phyloP scores from a whole-genome alignment of 768 basidiomycete species.

The Mycena crocata region DNA sequence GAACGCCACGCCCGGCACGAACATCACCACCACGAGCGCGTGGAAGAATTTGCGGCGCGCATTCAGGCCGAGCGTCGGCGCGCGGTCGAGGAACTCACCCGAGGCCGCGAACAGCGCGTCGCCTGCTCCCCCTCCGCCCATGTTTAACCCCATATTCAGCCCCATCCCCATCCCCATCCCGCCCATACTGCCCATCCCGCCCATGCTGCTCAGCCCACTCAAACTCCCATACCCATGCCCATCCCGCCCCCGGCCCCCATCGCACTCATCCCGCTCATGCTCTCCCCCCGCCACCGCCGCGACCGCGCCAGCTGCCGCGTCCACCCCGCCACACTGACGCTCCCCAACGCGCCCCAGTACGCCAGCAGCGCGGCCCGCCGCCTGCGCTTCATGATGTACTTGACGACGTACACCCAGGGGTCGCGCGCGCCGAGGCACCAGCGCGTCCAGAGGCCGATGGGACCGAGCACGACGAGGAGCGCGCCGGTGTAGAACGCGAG shows the following conservation, averaged over 20 bases:
- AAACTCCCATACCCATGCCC: no score
- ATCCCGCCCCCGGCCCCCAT: constrained; percentile 6
- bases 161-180: neutral
- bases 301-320: constrained; percentile 88
- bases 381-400: constrained; percentile 86
- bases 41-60: constrained; percentile 97
- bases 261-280: neutral
- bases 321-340: constrained; percentile 94
- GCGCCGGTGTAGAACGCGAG: constrained; percentile 85
- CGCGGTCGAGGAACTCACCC: constrained; percentile 71
- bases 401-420: constrained; percentile 89
- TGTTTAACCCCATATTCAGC: neutral
- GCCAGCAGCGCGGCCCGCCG: constrained; percentile 79
- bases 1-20: constrained; percentile 91
- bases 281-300: constrained; percentile 50
- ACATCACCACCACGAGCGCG: constrained; percentile 95
- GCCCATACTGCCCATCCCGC: constrained; percentile 6
- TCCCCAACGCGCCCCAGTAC: constrained; percentile 88
- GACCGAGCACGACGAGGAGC: constrained; percentile 78
- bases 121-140: neutral
- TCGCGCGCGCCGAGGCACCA: constrained; percentile 86
- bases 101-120: constrained; percentile 77
- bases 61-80: constrained; percentile 91
- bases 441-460: constrained; percentile 93
- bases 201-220: no score